Conservation (phyloP, 2,329 filamentous ascomycete genomes). For the Chalara sp. region DNA sequence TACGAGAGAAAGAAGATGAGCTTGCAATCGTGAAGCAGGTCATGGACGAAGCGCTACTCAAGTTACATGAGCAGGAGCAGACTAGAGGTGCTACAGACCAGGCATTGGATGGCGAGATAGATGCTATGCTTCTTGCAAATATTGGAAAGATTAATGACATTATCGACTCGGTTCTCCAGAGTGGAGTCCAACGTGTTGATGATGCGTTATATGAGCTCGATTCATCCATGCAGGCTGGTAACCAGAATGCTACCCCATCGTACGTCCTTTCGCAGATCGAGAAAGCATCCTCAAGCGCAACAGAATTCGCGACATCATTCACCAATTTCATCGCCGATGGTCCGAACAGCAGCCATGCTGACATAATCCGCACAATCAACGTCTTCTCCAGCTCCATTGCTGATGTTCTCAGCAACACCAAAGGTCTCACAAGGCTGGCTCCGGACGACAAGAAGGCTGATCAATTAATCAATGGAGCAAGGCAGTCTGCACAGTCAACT, state of each 20-base stretch:
- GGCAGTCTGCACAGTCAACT: slow-evolving; percentile 77
- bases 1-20: slow-evolving; percentile 95
- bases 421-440: slow-evolving; percentile 86
- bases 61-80: slow-evolving; percentile 80
- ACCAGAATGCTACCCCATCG: slow-evolving; percentile 91
- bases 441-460: slow-evolving; percentile 95
- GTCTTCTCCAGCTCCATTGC: slow-evolving; percentile 85
- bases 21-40: slow-evolving; percentile 96
- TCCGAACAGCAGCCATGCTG: slow-evolving; percentile 79
- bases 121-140: slow-evolving; percentile 79
- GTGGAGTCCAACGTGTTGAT: slow-evolving; percentile 87
- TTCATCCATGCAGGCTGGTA: slow-evolving; percentile 96
- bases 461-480: slow-evolving; percentile 72
- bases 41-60: slow-evolving; percentile 92
- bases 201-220: slow-evolving; percentile 96
- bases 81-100: slow-evolving; percentile 70
- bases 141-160: slow-evolving; percentile 94
- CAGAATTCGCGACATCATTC: slow-evolving; percentile 96
- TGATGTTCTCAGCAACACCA: slow-evolving; percentile 93
- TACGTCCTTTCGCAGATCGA: slow-evolving; percentile 96
- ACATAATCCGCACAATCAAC: slow-evolving; percentile 89
- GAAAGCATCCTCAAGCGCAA: slow-evolving; percentile 88
- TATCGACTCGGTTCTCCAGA: slow-evolving; percentile 92
- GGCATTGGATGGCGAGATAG: slow-evolving; percentile 83
- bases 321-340: slow-evolving; percentile 98